Base-by-base conservation (phyloP, 192 early-diverging fungal species). In the Coemansia sp. region DNA sequence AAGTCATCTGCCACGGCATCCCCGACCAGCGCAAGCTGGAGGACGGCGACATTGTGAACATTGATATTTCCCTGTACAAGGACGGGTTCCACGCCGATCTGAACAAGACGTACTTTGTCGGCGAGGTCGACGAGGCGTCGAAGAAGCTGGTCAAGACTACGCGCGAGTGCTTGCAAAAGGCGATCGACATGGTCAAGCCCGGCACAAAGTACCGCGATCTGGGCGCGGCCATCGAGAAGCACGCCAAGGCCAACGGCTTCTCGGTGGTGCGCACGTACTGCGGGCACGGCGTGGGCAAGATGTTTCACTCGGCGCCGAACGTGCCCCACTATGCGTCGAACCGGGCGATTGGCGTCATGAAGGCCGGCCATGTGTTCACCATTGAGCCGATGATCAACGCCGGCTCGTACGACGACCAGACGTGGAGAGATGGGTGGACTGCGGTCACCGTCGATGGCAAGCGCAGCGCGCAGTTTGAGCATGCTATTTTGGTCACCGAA, bases 331-430 rank as follows among this genome's bases (percentile, higher is more conserved):
- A 96, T 79, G 90, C 90, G 10, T 86, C 87, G 46, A 97, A 97
- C 78, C 96, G 96, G 81, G 91, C 94, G 2, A 82, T 96, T 41
- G 97, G 97, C 22, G 82, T 90, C 2, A 93, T 97, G 87, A 95
- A 95, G 76, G 78, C 89, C 19, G 96, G 96, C 22, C 93, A 97
- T 57, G 81, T 84, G 36, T 99, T 99, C 60, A 99, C 96, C 10
- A 99, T 99, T 48, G 97, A 99, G 72, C 97, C 94, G n/a, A 97
- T 97, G 94, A 97, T 99, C 75, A 90, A 87, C 55, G 91, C 90
- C 53, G 94, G 94, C 43, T 36, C n/a, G 19, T 84, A 73, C 74
- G 52, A 76, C 30, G 86, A 91, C 48, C 77, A 82, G 60, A 82
- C 82, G 26, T 89, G 87, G 88, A 76, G 82, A 12, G 88, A 90